These are phyloP conservation scores for Dendrobium catenatum DNA, from an alignment of 106 monocot genomes.

Conservation along the genomic window DNA sequence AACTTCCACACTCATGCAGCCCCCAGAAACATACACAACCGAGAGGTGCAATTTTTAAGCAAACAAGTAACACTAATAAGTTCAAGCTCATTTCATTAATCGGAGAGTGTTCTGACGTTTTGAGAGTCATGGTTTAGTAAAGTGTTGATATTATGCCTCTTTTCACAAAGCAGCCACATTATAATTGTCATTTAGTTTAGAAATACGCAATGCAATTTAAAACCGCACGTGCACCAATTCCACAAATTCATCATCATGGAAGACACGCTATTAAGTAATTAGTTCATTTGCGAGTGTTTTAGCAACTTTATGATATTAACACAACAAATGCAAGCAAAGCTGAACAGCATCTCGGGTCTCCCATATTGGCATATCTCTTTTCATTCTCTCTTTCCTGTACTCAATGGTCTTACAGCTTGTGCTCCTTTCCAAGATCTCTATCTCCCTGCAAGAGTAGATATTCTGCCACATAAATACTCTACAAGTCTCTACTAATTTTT, in stretches of 20 bases:
- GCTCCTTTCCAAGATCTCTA: neutral
- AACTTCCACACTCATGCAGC: neutral
- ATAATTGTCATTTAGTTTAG: neutral
- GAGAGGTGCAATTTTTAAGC: neutral
- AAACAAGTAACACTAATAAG: neutral
- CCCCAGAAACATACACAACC: neutral
- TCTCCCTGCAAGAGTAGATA: neutral
- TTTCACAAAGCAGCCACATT: neutral
- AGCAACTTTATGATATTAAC: neutral
- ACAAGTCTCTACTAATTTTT: too few relatives aligned
- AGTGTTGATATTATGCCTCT: neutral
- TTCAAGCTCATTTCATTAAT: conserved; percentile 1
- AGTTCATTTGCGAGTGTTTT: neutral
- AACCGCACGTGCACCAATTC: neutral
- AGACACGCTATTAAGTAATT: neutral
- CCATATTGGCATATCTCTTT: neutral
- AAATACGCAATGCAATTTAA: neutral
- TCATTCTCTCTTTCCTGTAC: neutral
- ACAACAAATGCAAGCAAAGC: neutral
- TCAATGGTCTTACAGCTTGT: neutral
- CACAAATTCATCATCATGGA: neutral
- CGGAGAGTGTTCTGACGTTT: neutral
- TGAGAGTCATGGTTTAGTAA: neutral
- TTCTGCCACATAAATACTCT: neutral
- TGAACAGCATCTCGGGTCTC: neutral